Percentiles rank a stretch among this genome's conserved stretches.
Conservation (phyloP, 371 early-diverging fungal species). For the Mucor saturninus region DNA sequence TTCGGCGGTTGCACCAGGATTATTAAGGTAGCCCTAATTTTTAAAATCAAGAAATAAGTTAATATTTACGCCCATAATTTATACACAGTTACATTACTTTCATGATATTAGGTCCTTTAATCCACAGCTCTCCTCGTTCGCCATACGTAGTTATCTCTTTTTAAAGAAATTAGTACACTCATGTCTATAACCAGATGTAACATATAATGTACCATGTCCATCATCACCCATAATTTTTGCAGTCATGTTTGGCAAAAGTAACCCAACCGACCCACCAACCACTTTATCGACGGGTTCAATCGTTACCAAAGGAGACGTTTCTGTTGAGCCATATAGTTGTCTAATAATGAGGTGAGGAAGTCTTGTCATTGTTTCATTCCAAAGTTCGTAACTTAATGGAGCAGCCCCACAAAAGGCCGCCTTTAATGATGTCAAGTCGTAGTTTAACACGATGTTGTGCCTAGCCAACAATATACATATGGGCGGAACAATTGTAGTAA, state of each 20-base stretch:
- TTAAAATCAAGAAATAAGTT: constrained; percentile 13
- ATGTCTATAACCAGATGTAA: background rate
- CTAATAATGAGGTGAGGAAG: constrained; percentile 46
- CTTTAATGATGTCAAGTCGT: constrained; percentile 64
- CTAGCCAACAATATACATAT: constrained; percentile 68
- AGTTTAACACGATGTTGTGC: constrained; percentile 64
- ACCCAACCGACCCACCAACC: constrained; percentile 64
- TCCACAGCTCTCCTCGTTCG: constrained; percentile 73
- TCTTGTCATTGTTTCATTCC: constrained; percentile 35
- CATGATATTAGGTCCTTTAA: constrained; percentile 84
- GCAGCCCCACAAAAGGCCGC: constrained; percentile 77
- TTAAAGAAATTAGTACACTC: background rate
- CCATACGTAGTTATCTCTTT: constrained; percentile 57
- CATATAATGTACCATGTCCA: constrained; percentile 43
- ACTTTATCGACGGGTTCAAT: constrained; percentile 21
- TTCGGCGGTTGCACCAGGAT: constrained; percentile 66
- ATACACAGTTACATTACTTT: constrained; percentile 22
- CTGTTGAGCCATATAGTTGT: constrained; percentile 38
- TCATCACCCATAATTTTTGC: constrained; percentile 74
- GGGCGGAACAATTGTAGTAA: constrained; percentile 77
- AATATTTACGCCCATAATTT: background rate
- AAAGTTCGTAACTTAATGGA: constrained; percentile 70
- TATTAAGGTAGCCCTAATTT: constrained; percentile 64
- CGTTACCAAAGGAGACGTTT: constrained; percentile 26
- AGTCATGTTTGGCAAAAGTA: constrained; percentile 67